These are phyloP conservation scores for Lobosporangium transversale DNA, from an alignment of 192 early-diverging fungal species.

Conservation along the genomic window DNA sequence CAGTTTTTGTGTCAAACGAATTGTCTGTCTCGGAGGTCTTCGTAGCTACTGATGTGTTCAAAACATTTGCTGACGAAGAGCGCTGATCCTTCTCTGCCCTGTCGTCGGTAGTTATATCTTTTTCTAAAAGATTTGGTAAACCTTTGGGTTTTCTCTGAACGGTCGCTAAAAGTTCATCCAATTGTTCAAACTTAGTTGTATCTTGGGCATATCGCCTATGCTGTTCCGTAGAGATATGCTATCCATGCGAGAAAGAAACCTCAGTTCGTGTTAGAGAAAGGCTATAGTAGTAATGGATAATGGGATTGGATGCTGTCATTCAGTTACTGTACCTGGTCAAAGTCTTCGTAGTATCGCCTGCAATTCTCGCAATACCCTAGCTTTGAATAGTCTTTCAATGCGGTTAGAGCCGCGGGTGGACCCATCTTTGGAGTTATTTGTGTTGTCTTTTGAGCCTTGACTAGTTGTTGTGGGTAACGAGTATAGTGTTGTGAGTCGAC, in stretches of 20 bases:
- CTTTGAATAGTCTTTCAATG: conserved; percentile 5
- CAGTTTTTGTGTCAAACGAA: no score
- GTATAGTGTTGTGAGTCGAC: neutral
- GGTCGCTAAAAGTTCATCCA: conserved; percentile 18
- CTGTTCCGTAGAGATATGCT: conserved; percentile 23
- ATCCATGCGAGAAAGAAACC: neutral
- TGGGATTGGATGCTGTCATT: neutral
- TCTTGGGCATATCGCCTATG: conserved; percentile 36
- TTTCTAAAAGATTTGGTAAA: neutral
- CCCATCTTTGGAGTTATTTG: neutral
- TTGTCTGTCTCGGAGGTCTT: no score
- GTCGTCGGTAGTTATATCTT: neutral
- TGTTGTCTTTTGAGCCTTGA: neutral
- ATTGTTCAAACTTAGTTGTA: conserved; percentile 16
- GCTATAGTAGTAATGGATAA: neutral
- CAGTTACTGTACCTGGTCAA: conserved; percentile 16
- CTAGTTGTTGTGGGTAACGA: neutral
- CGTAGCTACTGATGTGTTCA: no score
- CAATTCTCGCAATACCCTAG: conserved; percentile 48
- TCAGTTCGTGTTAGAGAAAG: neutral
- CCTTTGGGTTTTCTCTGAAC: conserved; percentile 23
- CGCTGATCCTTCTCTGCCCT: neutral
- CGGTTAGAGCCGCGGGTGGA: no score
- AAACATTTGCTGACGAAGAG: neutral
- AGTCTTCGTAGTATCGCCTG: conserved; percentile 3